Evolutionary conservation across 2,329 filamentous ascomycete genomes (phyloP).

Genomic region (Aspergillus fructus): DNA sequence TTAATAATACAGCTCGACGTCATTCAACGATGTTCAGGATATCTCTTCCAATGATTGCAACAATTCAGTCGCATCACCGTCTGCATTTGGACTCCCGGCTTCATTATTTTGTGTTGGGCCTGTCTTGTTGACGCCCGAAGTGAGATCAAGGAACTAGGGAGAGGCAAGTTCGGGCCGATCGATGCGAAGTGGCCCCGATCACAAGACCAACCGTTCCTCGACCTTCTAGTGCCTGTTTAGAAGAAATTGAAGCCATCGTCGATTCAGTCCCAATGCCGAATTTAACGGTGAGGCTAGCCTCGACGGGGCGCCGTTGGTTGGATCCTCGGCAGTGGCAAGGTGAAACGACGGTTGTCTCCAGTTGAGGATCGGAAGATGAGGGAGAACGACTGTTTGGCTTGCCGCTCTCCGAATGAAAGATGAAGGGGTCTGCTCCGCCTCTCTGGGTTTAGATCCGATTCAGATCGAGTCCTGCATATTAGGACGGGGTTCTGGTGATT

Average conservation of each 20-base stretch:
- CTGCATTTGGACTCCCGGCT: background rate
- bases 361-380: background rate
- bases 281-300: background rate
- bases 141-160: background rate
- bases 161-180: background rate
- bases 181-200: background rate
- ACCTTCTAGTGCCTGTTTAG: conserved; percentile 5
- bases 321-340: background rate
- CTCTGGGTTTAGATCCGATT: background rate
- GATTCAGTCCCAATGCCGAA: background rate
- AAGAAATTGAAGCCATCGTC: conserved; percentile 3
- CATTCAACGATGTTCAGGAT: background rate
- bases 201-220: background rate
- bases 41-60: background rate
- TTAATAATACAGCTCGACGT: conserved; percentile 4
- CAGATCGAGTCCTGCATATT: conserved; percentile 3
- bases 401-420: background rate
- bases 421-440: background rate
- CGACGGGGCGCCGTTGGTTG: conserved; percentile 5
- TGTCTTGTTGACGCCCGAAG: background rate
- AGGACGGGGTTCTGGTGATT: background rate
- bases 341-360: conserved; percentile 6
- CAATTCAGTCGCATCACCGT: background rate
- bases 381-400: background rate
- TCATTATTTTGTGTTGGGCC: background rate